phyloP scores from a whole-genome alignment of 1,284 basidiomycete species.

The Trichosporon asahii region DNA sequence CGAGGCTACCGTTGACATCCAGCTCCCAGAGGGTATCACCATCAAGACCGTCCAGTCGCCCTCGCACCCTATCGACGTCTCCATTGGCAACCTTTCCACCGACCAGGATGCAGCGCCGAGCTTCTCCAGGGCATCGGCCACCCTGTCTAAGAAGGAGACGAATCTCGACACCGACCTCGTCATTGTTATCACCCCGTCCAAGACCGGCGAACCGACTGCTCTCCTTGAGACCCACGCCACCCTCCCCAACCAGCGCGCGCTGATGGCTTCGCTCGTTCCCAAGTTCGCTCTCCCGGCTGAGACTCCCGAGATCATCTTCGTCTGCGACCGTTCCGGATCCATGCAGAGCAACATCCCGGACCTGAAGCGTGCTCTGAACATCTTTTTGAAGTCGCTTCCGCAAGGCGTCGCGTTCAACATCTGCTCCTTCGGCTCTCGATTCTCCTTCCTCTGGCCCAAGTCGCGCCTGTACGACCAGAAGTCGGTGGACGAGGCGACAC shows the following conservation, averaged over 20 bases:
- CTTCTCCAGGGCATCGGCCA: conserved; percentile 14
- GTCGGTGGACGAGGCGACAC: conserved; percentile 24
- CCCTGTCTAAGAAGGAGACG: neutral
- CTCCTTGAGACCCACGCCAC: conserved; percentile 25
- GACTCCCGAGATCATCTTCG: conserved; percentile 31
- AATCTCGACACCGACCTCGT: conserved; percentile 29
- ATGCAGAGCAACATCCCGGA: conserved; percentile 28
- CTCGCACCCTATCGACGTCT: conserved; percentile 20
- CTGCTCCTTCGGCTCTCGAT: conserved; percentile 26
- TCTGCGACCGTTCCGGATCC: conserved; percentile 34
- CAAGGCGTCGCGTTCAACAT: conserved; percentile 32
- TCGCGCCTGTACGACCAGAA: conserved; percentile 16
- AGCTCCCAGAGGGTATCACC: conserved; percentile 16
- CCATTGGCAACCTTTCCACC: conserved; percentile 19
- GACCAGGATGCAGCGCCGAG: conserved; percentile 10
- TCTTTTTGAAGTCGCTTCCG: conserved; percentile 31
- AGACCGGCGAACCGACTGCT: conserved; percentile 26
- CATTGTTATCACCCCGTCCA: conserved; percentile 24
- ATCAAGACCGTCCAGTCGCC: conserved; percentile 26
- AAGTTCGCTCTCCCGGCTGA: conserved; percentile 14
- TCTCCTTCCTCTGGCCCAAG: conserved; percentile 17
- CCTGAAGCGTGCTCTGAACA: conserved; percentile 20
- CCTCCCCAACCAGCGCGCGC: conserved; percentile 13
- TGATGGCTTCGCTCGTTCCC: conserved; percentile 22
- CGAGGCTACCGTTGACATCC: conserved; percentile 17